phyloP scores from a whole-genome alignment of 2,329 filamentous ascomycete species.

The Botryotinia convoluta region DNA sequence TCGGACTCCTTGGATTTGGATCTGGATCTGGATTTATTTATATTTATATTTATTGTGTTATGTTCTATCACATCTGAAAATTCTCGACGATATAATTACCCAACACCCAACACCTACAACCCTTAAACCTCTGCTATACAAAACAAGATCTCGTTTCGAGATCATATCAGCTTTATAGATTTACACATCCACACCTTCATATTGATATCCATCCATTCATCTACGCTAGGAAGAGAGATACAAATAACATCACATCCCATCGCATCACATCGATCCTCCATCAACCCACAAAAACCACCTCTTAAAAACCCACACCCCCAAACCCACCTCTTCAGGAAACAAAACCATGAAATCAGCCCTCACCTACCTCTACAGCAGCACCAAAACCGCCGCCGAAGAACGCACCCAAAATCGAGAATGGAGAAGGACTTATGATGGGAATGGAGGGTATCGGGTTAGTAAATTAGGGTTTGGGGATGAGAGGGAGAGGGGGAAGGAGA shows the following conservation, averaged over 20 bases:
- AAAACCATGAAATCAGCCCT: background rate
- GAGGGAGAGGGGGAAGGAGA: background rate
- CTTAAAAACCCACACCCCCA: no score
- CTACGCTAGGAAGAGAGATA: background rate
- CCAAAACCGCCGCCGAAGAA: background rate
- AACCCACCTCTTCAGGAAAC: no score
- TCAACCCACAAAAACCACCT: no score
- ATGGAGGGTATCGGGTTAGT: background rate
- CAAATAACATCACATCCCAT: no score
- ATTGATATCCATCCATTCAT: background rate
- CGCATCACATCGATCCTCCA: no score
- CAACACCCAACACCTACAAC: background rate
- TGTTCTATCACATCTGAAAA: background rate
- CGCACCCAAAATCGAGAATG: background rate
- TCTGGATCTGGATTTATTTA: no score
- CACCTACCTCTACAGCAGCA: background rate
- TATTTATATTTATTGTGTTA: no score
- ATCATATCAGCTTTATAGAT: background rate
- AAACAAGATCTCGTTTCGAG: background rate
- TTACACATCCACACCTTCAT: background rate
- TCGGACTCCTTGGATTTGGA: no score
- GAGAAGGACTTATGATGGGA: background rate
- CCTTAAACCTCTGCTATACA: fast-evolving
- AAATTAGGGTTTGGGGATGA: background rate
- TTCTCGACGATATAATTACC: background rate